These are phyloP conservation scores for Eucommia ulmoides DNA, from an alignment of 257 asterid species.

Conservation along the genomic window DNA sequence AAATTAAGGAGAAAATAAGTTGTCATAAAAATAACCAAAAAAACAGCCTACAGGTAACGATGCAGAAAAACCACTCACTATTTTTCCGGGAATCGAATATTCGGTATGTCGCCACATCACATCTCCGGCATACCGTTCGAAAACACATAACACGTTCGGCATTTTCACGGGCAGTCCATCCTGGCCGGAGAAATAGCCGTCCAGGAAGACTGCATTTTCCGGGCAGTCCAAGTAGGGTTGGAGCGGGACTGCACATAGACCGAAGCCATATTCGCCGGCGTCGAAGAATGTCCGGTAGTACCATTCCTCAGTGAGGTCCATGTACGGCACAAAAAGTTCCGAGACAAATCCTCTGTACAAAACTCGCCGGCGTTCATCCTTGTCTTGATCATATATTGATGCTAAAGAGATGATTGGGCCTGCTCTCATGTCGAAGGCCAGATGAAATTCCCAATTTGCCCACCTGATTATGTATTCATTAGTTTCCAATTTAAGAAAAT, in stretches of 20 bases:
- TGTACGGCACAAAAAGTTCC: background rate
- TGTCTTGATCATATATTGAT: background rate
- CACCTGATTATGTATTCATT: no score
- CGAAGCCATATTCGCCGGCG: background rate
- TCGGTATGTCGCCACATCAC: background rate
- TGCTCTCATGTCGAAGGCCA: background rate
- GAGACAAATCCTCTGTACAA: background rate
- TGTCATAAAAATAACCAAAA: no score
- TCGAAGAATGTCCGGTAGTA: background rate
- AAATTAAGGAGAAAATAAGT: no score
- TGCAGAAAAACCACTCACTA: background rate
- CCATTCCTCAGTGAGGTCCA: background rate
- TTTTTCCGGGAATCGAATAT: background rate
- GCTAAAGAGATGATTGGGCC: background rate
- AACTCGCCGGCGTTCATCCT: background rate
- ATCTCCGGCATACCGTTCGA: background rate
- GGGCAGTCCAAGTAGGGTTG: background rate
- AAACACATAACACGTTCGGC: background rate
- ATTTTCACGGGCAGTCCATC: background rate
- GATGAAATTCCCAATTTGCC: background rate
- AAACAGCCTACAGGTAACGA: no score
- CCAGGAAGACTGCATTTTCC: background rate
- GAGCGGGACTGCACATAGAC: background rate
- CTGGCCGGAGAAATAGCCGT: background rate
- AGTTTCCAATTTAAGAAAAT: no score